Conservation (phyloP, 2,329 filamentous ascomycete species). For the Pseudogymnoascus sp. region DNA sequence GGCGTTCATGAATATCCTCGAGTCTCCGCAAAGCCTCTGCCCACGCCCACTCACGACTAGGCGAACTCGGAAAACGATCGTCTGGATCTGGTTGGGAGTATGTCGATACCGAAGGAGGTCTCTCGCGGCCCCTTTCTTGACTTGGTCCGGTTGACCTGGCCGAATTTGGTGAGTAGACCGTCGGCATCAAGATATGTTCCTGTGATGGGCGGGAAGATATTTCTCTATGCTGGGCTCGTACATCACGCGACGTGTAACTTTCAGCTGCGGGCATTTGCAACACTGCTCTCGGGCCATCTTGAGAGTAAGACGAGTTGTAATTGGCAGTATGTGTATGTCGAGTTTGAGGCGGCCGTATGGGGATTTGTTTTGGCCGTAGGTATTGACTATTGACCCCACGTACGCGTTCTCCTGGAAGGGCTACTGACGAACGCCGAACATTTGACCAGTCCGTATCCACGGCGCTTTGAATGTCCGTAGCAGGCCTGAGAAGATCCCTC, state of each 20-base stretch:
- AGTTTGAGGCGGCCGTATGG: not conserved
- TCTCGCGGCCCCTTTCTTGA: not conserved
- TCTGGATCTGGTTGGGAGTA: not conserved
- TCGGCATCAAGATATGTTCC: not conserved
- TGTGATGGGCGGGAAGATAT: not conserved
- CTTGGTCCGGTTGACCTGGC: not conserved
- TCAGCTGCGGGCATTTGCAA: not conserved
- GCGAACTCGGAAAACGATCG: not conserved
- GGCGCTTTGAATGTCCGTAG: not conserved
- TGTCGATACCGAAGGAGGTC: too few species aligned
- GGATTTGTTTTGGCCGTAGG: not conserved
- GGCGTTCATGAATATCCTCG: not conserved
- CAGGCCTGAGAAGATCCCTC: not conserved
- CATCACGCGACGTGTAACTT: not conserved
- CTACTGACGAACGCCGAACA: not conserved
- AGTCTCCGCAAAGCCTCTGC: not conserved
- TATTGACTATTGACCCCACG: not conserved
- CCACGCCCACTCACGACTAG: slow-evolving; percentile 1
- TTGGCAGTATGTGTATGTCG: not conserved
- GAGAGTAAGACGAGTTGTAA: not conserved
- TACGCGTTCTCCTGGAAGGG: not conserved
- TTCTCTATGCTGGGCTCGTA: not conserved
- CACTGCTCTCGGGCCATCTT: not conserved
- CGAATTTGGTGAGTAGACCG: not conserved
- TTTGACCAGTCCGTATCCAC: not conserved